phyloP scores from a whole-genome alignment of 1,139 yeast genomes.

The Blastobotrys illinoisensis region DNA sequence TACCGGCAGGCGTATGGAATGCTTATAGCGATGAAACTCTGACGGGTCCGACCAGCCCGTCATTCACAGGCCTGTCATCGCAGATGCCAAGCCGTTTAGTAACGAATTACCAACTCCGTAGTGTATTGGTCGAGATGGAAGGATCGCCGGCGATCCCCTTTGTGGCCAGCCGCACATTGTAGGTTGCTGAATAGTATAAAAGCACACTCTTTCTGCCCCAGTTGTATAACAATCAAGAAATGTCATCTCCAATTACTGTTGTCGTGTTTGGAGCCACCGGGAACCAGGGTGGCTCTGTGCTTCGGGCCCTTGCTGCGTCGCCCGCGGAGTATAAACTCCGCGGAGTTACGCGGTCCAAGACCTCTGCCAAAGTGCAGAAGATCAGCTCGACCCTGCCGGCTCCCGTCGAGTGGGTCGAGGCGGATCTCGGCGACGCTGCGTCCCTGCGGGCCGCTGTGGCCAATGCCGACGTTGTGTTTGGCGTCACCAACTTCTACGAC shows the following conservation, averaged over 20 bases:
- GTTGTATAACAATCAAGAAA: background rate
- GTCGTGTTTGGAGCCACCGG: background rate
- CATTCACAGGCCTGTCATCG: too few species aligned
- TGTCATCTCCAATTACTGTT: background rate
- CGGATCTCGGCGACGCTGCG: background rate
- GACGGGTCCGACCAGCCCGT: too few species aligned
- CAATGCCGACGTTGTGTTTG: background rate
- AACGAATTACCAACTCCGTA: too few species aligned
- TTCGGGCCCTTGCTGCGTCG: background rate
- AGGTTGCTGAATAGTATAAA: background rate
- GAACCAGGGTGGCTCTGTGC: background rate
- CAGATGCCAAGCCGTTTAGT: too few species aligned
- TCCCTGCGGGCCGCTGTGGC: background rate
- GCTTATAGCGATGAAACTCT: too few species aligned
- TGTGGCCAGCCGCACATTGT: too few species aligned
- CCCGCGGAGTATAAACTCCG: background rate
- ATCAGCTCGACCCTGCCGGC: background rate
- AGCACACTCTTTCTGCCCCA: background rate
- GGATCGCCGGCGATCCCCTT: too few species aligned
- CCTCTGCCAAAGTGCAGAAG: background rate
- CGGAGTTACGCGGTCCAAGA: background rate
- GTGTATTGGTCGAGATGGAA: too few species aligned
- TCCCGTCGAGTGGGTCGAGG: background rate
- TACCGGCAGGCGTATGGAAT: too few species aligned
- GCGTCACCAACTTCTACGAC: background rate